Evolutionary conservation across 257 asterid species (phyloP).

Genomic region (Euphrasia confusa): DNA sequence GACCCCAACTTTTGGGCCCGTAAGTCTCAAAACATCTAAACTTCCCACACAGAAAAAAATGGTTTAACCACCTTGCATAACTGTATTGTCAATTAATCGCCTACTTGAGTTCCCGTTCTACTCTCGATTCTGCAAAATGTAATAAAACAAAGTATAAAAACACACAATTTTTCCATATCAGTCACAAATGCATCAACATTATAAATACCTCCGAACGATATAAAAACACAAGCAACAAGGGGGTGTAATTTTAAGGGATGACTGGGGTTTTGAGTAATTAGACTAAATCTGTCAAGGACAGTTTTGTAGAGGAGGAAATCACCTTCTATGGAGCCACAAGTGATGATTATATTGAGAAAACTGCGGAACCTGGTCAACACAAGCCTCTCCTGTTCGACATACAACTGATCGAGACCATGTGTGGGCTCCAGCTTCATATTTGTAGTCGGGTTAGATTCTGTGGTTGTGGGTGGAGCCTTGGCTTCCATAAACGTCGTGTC

Average conservation of each 20-base stretch:
- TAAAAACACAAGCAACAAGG: too few relatives aligned
- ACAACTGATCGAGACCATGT: constrained; percentile 23
- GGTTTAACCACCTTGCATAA: constrained; percentile 2
- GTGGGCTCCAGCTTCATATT: constrained; percentile 23
- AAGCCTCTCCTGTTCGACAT: constrained; percentile 64
- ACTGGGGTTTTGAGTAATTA: too few relatives aligned
- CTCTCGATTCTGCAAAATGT: constrained; percentile 33
- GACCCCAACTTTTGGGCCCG: constrained; percentile 20
- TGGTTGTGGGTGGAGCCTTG: constrained; percentile 22
- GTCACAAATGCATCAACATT: not conserved
- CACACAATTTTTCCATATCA: too few relatives aligned
- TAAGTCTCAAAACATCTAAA: constrained; percentile 13
- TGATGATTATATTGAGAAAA: constrained; percentile 47
- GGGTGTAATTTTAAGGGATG: too few relatives aligned
- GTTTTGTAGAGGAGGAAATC: not conserved
- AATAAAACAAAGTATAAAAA: not conserved
- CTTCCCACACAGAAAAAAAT: constrained; percentile 11
- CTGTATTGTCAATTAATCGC: not conserved
- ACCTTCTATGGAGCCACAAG: constrained; percentile 48
- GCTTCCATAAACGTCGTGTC: constrained; percentile 24
- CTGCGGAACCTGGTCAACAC: constrained; percentile 40
- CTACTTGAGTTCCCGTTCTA: constrained; percentile 21
- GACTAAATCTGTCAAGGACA: too few relatives aligned
- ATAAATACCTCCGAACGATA: not conserved
- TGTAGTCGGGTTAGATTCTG: constrained; percentile 23